Conservation (phyloP, 1,284 basidiomycete genomes). For the Inonotus hispidus region DNA sequence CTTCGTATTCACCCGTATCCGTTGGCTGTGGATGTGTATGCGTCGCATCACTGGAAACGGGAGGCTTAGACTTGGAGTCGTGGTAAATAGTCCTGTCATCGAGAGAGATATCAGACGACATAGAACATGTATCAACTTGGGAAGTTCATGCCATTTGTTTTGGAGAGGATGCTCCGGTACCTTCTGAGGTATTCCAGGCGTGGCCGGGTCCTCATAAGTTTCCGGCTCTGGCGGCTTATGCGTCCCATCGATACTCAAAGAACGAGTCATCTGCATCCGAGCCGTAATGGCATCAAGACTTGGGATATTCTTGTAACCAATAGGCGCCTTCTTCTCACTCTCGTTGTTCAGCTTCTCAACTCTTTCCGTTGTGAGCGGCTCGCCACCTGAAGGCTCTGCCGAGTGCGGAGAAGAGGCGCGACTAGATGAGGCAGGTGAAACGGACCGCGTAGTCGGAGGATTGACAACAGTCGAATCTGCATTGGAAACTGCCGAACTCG, state of each 20-base stretch:
- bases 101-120: neutral
- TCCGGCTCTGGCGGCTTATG: conserved; percentile 67
- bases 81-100: conserved; percentile 77
- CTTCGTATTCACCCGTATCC: conserved; percentile 70
- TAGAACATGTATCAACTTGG: neutral
- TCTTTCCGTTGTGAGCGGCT: conserved; percentile 56
- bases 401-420: conserved; percentile 43
- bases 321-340: conserved; percentile 40
- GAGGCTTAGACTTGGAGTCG: conserved; percentile 69
- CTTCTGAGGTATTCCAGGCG: conserved; percentile 66
- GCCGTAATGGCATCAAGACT: conserved; percentile 76
- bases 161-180: conserved; percentile 79
- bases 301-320: conserved; percentile 83
- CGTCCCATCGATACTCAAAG: conserved; percentile 66
- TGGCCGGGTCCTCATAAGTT: conserved; percentile 74
- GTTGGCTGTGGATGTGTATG: conserved; percentile 37
- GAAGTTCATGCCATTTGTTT: conserved; percentile 58
- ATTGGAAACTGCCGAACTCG: conserved; percentile 41
- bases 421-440: conserved; percentile 41
- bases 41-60: conserved; percentile 36
- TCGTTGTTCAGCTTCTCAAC: conserved; percentile 55
- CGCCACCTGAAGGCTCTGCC: conserved; percentile 34
- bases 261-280: conserved; percentile 59
- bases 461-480: conserved; percentile 62
- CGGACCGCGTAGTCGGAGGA: conserved; percentile 54